Base-by-base conservation (phyloP, 208 protist species). In the Trypanosoma lewisi region DNA sequence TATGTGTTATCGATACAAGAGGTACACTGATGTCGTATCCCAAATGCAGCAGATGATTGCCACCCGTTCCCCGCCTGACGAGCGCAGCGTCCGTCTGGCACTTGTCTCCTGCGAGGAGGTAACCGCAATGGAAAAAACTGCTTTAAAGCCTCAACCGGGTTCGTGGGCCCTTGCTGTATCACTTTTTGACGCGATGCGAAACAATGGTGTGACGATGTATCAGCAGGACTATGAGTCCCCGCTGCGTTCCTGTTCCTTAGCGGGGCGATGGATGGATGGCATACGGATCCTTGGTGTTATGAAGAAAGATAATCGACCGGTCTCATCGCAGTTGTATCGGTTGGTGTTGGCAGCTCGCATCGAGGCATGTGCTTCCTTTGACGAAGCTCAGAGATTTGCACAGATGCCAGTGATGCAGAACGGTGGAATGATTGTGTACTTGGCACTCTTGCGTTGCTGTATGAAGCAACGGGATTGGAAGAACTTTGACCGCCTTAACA, bases 151-250 rank as follows among this genome's bases (percentile, higher is more conserved):
- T 17, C 39, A 47, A 19, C 30, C 36, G 2, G 27, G 14, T 31
- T 63, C 62, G 5, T 91, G 82, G 82, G 48, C 70, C 33, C 69
- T 87, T 45, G 75, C 80, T 12, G 36, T 91, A 19, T 61, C 63
- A 31, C 75, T 91, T 33, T 84, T 88, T 58, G 25, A 83, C 16
- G 78, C 81, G 0, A 70, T 86, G 66, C 49, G 77, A 64, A 75
- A 70, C 17, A 91, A 88, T 25, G 85, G 85, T 7, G 49, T 91
- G 2, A 57, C 77, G 9, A 61, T 91, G 63, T 79, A 84, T 48
- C 85, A 87, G 53, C 85, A 87, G 68, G 79, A 74, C 62, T 91
- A 87, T 68, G 81, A 91, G 68, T 68, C 81, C 5, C 84, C 85
- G 31, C 63, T 91, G 52, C 85, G 85, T 0, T 62, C 82, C 21